A percentile compares a stretch with the other conserved stretches of the same genome.
phyloP scores from a whole-genome alignment of 805 yeast genomes.

The Kodamaea nitidulidarum region DNA sequence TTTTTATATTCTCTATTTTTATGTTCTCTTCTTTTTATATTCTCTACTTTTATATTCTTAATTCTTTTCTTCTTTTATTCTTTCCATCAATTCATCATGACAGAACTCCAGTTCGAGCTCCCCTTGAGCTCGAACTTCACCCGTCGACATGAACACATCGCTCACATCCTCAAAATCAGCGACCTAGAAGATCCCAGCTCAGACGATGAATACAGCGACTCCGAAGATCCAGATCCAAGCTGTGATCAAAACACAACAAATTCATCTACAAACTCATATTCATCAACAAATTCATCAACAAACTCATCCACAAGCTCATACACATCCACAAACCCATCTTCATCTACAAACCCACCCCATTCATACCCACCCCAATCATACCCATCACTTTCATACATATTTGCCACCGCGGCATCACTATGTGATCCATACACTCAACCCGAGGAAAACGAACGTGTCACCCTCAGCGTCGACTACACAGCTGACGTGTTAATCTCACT shows the following conservation, averaged over 20 bases:
- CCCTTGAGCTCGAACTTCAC: slow-evolving; percentile 5
- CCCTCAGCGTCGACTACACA: slow-evolving; percentile 54
- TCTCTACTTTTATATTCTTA: background rate
- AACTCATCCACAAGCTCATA: no score
- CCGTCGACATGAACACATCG: slow-evolving; percentile 6
- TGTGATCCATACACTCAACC: slow-evolving; percentile 72
- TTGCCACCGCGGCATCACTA: slow-evolving; percentile 15
- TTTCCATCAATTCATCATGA: slow-evolving; percentile 3
- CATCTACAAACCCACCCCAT: no score
- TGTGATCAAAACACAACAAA: no score
- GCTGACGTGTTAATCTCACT: slow-evolving; percentile 50
- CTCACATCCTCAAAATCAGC: slow-evolving; percentile 5
- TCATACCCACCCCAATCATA: background rate
- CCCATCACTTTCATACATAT: slow-evolving; percentile 6
- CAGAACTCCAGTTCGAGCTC: slow-evolving; percentile 7
- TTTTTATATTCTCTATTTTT: background rate
- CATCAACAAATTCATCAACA: no score
- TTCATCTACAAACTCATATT: no score
- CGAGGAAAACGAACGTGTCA: slow-evolving; percentile 48
- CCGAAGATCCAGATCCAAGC: no score
- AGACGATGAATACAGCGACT: background rate
- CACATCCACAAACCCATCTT: no score
- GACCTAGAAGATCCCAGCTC: background rate
- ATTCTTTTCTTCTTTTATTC: background rate
- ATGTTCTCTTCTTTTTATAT: background rate